Evolutionary conservation across 2,329 filamentous ascomycete genomes (phyloP), one percentile per base, ranked within the genome.

Genomic region (Nemania abortiva): DNA sequence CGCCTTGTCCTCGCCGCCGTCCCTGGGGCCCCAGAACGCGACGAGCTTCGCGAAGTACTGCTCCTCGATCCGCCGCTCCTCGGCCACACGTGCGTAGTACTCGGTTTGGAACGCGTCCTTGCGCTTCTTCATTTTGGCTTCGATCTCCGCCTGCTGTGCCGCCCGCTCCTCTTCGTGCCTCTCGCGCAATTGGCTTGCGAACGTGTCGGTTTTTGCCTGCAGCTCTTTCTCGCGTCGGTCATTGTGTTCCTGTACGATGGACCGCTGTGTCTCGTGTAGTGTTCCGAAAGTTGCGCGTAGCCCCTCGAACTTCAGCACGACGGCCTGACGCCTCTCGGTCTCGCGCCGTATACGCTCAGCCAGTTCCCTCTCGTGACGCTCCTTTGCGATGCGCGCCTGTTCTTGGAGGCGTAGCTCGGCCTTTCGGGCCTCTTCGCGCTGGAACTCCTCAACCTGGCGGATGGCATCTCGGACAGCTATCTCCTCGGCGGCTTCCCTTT

Each of bases 361-460:
- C 0, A 82, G 75, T 69, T 81, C 80, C 11, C 64, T n/a, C 42
- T n/a, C 79, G 77, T 78, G 78, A 2, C 77, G 78, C 71, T 83
- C 81, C 56, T 81, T 78, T 7, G 80, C 79, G 7, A 78, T 53
- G 9, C 77, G 77, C 52, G 78, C 79, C 65, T 81, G 80, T 62
- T 83, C 81, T 45, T 80, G 78, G 1, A 79, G 79, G 37, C 80
- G 74, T 47, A 81, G 74, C 71, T 83, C 83, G 4, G 78, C 80
- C 68, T 82, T 82, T 54, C 77, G 78, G 0, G 81, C 81, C 73
- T 86, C 83, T 63, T 83, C 81, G 20, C 80, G 80, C 77, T 87
- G 83, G 65, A 84, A 83, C 57, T 85, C 84, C 53, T 81, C 85
- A 3, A 89, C 83, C 49, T 82, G 78, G 2, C 81, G 76, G 1